Evolutionary conservation across 768 basidiomycete species (phyloP).

Genomic region (Roridomyces roridus): DNA sequence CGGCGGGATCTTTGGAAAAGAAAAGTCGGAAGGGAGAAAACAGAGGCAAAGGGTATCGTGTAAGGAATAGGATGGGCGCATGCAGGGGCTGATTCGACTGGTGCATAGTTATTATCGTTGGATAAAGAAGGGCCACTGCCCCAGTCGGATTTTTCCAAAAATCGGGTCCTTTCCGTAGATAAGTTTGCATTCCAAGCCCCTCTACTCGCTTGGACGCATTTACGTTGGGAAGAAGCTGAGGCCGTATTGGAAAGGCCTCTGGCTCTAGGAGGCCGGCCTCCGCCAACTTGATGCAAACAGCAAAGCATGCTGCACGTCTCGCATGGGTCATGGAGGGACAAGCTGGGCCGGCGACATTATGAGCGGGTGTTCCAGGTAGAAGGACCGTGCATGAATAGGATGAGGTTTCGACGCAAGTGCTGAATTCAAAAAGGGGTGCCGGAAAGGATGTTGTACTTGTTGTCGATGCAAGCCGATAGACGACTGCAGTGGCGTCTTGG

Average conservation of each 20-base stretch:
- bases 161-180: constrained; percentile 62
- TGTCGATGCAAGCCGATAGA: constrained; percentile 56
- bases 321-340: constrained; percentile 57
- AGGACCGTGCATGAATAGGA: constrained; percentile 55
- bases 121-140: constrained; percentile 51
- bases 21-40: constrained; percentile 66
- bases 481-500: constrained; percentile 60
- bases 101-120: constrained; percentile 55
- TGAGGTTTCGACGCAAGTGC: constrained; percentile 35
- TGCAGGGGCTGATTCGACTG: constrained; percentile 42
- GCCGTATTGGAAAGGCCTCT: constrained; percentile 49
- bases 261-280: constrained; percentile 58
- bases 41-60: constrained; percentile 67
- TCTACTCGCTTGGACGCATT: neutral
- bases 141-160: constrained; percentile 65
- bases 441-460: constrained; percentile 17
- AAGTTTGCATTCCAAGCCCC: constrained; percentile 33
- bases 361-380: constrained; percentile 48
- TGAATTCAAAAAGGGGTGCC: constrained; percentile 45
- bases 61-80: constrained; percentile 69
- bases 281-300: constrained; percentile 57
- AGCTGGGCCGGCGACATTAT: constrained; percentile 49
- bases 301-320: constrained; percentile 63
- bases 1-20: constrained; percentile 51
- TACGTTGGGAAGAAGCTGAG: neutral